Conservation (phyloP, 352 stramenopile genomes). For the Globisporangium recalcitrans region DNA sequence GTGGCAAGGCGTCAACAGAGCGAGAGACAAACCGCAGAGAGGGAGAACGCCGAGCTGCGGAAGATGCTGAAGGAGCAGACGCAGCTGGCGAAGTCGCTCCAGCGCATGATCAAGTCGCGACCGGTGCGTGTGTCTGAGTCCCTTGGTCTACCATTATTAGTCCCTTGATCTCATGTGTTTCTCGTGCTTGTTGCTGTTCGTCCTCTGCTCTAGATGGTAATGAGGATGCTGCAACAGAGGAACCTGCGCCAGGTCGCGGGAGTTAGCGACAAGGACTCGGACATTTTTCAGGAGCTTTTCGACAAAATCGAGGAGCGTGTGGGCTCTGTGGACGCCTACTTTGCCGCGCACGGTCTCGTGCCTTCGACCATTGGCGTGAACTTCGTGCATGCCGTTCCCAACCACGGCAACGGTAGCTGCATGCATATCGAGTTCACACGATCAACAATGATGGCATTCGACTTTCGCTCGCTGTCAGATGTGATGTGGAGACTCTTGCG, state of each 20-base stretch:
- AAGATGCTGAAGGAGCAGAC: conserved; percentile 7
- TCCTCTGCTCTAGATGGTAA: background rate
- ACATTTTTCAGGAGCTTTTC: background rate
- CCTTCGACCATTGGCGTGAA: background rate
- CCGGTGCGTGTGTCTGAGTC: background rate
- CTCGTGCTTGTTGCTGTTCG: background rate
- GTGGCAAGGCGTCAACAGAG: conserved; percentile 2
- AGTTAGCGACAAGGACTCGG: background rate
- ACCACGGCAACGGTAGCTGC: background rate
- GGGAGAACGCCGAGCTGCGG: conserved; percentile 5
- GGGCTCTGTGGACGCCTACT: background rate
- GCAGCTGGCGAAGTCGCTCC: conserved; percentile 3
- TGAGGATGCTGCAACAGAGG: background rate
- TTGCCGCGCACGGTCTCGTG: background rate
- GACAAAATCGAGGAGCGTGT: background rate
- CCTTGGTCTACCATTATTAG: background rate
- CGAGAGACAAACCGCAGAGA: background rate
- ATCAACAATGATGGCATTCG: background rate
- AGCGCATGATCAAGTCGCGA: background rate
- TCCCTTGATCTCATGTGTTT: background rate
- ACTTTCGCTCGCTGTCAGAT: background rate
- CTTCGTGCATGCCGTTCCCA: background rate
- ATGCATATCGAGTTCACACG: background rate
- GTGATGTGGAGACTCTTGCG: background rate
- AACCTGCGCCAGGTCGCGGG: background rate